Percentiles rank a stretch among this genome's conserved stretches.
Evolutionary conservation across 805 yeast species (phyloP).

Genomic region (Yamadazyma tumulicola): DNA sequence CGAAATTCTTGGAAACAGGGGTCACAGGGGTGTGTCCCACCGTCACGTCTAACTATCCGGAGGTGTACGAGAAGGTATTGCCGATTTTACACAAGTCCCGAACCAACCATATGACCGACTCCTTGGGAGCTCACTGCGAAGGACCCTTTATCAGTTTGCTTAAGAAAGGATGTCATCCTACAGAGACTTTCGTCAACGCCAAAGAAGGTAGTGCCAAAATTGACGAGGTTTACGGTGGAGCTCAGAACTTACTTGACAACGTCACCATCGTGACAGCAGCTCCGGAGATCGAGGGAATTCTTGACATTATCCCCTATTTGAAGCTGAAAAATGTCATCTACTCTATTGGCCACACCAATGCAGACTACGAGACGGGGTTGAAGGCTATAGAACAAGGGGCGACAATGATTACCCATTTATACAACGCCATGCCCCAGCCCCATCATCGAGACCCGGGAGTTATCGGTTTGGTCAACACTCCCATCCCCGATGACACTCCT

Average conservation of each 20-base stretch:
- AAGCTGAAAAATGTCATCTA: conserved; percentile 31
- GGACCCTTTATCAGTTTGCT: conserved; percentile 52
- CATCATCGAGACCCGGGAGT: conserved; percentile 59
- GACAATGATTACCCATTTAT: conserved; percentile 57
- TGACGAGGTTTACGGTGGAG: conserved; percentile 35
- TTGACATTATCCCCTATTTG: conserved; percentile 39
- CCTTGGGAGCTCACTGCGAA: conserved; percentile 57
- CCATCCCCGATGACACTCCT: conserved; percentile 30
- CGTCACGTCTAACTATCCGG: conserved; percentile 48
- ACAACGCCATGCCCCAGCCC: conserved; percentile 61
- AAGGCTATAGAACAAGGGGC: conserved; percentile 51
- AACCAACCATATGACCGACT: conserved; percentile 32
- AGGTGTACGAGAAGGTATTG: conserved; percentile 46
- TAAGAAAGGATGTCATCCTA: conserved; percentile 52
- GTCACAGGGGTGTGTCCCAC: conserved; percentile 58
- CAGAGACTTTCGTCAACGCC: conserved; percentile 41
- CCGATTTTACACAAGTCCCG: conserved; percentile 40
- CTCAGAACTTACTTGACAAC: conserved; percentile 26
- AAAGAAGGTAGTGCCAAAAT: conserved; percentile 25
- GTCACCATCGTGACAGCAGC: conserved; percentile 48
- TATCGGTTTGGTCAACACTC: conserved; percentile 43
- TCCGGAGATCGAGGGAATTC: conserved; percentile 48
- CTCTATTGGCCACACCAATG: conserved; percentile 47
- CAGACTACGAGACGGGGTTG: conserved; percentile 35
- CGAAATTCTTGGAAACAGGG: conserved; percentile 46